A percentile compares a stretch with the other conserved stretches of the same genome.
Evolutionary conservation across 2,329 filamentous ascomycete genomes (phyloP).

Genomic region (Pleomassaria siparia): DNA sequence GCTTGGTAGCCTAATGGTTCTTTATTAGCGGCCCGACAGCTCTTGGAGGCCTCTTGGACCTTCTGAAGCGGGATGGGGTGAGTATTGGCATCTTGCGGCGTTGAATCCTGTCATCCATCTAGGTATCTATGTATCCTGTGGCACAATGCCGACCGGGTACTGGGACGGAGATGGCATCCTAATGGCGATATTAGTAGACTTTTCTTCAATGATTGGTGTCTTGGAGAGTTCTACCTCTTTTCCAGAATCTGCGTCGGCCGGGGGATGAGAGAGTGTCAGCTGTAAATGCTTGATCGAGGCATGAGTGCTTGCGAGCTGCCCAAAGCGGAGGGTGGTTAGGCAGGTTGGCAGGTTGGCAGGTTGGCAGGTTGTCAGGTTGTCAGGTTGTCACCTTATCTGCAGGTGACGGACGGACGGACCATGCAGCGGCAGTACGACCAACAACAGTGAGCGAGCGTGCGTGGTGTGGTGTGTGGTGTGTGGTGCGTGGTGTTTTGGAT

Average conservation of each 20-base stretch:
- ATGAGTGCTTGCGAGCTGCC: conserved; percentile 13
- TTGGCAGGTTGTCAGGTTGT: not conserved
- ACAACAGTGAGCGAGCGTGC: too few species aligned
- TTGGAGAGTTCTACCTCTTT: not conserved
- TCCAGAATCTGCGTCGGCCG: conserved; percentile 5
- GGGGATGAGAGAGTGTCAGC: not conserved
- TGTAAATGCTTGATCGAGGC: conserved; percentile 8
- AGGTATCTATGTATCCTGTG: too few species aligned
- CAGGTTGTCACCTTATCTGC: conserved; percentile 6
- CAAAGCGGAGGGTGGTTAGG: conserved; percentile 2
- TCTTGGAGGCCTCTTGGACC: conserved; percentile 16
- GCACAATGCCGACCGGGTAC: conserved; percentile 4
- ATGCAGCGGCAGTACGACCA: too few species aligned
- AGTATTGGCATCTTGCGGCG: conserved; percentile 4
- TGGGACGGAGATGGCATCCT: conserved; percentile 11
- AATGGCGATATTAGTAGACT: not conserved
- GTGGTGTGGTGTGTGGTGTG: too few species aligned
- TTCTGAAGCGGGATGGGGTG: conserved; percentile 9
- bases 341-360: not conserved
- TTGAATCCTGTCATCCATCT: conserved; percentile 10
- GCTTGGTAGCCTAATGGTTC: conserved; percentile 1
- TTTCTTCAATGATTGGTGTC: not conserved
- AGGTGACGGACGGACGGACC: too few species aligned
- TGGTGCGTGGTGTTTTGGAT: too few species aligned
- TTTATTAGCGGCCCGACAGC: conserved; percentile 14